phyloP scores from a whole-genome alignment of 768 basidiomycete genomes.

The Boletus rufocinnamomeus region DNA sequence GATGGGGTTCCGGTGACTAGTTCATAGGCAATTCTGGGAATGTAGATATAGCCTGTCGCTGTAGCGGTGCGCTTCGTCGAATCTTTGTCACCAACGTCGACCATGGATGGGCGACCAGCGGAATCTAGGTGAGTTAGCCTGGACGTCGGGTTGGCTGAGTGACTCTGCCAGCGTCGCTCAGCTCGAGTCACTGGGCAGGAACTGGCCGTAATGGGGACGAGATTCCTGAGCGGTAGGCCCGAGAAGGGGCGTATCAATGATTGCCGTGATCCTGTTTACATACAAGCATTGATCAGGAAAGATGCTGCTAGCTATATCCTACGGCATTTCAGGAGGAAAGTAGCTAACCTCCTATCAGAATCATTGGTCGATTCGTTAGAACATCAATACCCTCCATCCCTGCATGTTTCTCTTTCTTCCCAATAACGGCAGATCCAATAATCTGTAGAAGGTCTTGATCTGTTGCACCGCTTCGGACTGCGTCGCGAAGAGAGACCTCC shows the following conservation, averaged over 20 bases:
- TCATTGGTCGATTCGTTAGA: conserved; percentile 82
- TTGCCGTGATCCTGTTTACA: conserved; percentile 22
- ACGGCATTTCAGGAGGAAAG: conserved; percentile 29
- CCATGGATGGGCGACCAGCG: conserved; percentile 76
- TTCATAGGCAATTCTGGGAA: conserved; percentile 64
- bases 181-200: neutral
- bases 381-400: conserved; percentile 84
- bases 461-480: conserved; percentile 62
- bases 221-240: neutral
- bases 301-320: conserved; percentile 20
- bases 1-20: conserved; percentile 46
- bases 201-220: neutral
- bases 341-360: conserved; percentile 90
- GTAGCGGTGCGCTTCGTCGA: conserved; percentile 69
- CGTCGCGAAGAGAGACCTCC: conserved; percentile 79
- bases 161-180: conserved; percentile 28
- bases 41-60: conserved; percentile 70
- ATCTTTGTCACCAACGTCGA: conserved; percentile 70
- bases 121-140: conserved; percentile 74
- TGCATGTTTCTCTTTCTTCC: conserved; percentile 80
- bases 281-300: conserved; percentile 28
- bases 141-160: conserved; percentile 6
- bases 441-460: conserved; percentile 62
- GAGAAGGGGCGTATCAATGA: conserved; percentile 3
- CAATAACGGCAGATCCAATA: conserved; percentile 63